These are phyloP conservation scores for Fusarium devonianum DNA, from an alignment of 2,329 filamentous ascomycete genomes.

Conservation along the genomic window DNA sequence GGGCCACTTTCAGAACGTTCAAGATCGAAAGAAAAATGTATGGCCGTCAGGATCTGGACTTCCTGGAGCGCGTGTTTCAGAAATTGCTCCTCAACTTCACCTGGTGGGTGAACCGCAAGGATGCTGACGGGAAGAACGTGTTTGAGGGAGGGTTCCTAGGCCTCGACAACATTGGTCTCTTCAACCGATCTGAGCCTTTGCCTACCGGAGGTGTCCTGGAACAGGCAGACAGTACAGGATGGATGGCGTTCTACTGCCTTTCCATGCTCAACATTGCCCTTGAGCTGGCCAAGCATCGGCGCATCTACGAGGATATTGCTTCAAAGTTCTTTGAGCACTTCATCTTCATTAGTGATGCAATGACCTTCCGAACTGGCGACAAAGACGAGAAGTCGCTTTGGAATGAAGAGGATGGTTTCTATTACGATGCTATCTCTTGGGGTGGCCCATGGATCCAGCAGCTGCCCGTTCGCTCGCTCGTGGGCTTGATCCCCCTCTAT, in stretches of 20 bases:
- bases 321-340: slow-evolving; percentile 99
- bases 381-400: slow-evolving; percentile 84
- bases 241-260: slow-evolving; percentile 98
- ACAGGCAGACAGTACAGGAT: slow-evolving; percentile 96
- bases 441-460: slow-evolving; percentile 93
- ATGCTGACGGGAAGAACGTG: slow-evolving; percentile 92
- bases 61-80: slow-evolving; percentile 94
- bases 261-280: slow-evolving; percentile 97
- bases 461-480: slow-evolving; percentile 87
- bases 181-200: slow-evolving; percentile 94
- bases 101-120: slow-evolving; percentile 99
- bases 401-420: slow-evolving; percentile 97
- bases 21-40: slow-evolving; percentile 99
- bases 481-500: slow-evolving; percentile 92
- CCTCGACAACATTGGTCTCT: slow-evolving; percentile 95
- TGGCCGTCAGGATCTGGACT: slow-evolving; percentile 91
- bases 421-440: slow-evolving; percentile 98
- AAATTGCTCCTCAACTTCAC: slow-evolving; percentile 96
- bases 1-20: slow-evolving; percentile 94
- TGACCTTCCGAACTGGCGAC: slow-evolving; percentile 79
- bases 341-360: slow-evolving; percentile 96
- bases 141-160: slow-evolving; percentile 97
- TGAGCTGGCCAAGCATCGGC: slow-evolving; percentile 92
- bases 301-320: slow-evolving; percentile 95
- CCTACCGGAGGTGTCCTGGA: slow-evolving; percentile 93